Base-by-base conservation (phyloP, 2,329 filamentous ascomycete species). In the Ceratocystis ficicola region DNA sequence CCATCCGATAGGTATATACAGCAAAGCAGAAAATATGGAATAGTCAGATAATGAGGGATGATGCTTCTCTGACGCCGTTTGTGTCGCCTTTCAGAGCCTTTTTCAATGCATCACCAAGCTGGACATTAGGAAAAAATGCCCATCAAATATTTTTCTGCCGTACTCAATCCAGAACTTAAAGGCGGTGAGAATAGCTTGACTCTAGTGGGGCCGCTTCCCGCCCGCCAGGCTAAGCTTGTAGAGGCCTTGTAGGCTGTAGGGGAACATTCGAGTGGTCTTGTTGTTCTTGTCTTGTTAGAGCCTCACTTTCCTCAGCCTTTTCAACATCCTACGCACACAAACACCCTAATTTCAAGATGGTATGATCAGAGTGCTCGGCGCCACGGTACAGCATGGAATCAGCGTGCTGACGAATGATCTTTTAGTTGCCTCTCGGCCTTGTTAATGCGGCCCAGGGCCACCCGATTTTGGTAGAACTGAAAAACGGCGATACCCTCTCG, bases 401-500 rank as follows among this genome's bases (percentile, higher is more conserved):
- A 22, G 30, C 60, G 28, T 25, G 50, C 48, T 65, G 30, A 57
- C 32, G 20, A 46, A 48, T 44, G 28, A 36, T 41, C 25, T 62
- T 64, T 55, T 70, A 88, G 86, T 75, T 88, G 70, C 86, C 86
- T 70, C 81, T 88, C 75, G 91, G 92, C 73, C 86, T 99, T 63
- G 83, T 99, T 69, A 97, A 90, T 73, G 93, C 93, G 72, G 92
- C 94, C 70, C 92, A 96, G 80, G 94, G 94, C 82, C 90, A 96
- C 75, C 93, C 94, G 3, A 97, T 96, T 88, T 87, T 96, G 66
- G 92, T 96, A 70, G 92, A 96, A 80, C 87, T 96, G 70, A 96
- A 96, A 81, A 95, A 93, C 73, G 92, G 92, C 78, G 92, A 99
- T 77, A 97, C 94, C 0, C 83, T 99, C 68, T 99, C 97, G 78